Evolutionary conservation across 208 protist species (phyloP).

Genomic region (Leishmania gerbilli): DNA sequence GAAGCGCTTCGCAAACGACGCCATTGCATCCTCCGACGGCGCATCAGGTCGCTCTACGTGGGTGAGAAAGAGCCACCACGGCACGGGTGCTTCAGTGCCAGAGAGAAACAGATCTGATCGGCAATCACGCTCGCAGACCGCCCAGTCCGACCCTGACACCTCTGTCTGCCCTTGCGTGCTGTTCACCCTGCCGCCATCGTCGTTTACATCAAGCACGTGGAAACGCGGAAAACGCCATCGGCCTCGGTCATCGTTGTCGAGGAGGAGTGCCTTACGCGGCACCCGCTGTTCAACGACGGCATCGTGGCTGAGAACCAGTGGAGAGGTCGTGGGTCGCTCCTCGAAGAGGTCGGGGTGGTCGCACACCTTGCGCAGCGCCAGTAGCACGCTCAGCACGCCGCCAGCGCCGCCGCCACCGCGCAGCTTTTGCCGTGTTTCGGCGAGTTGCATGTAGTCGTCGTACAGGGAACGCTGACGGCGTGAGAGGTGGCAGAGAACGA

Average conservation of each 20-base stretch:
- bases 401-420: conserved; percentile 49
- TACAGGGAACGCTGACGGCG: conserved; percentile 95
- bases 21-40: not conserved
- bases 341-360: conserved; percentile 98
- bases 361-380: conserved; percentile 98
- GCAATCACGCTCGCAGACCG: not conserved
- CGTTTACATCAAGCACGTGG: conserved; percentile 32
- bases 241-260: conserved; percentile 29
- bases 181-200: not conserved
- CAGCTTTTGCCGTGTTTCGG: conserved; percentile 72
- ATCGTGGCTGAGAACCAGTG: conserved; percentile 58
- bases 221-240: conserved; percentile 39
- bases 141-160: not conserved
- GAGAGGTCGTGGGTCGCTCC: conserved; percentile 71
- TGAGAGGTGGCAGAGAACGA: conserved; percentile 93
- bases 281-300: conserved; percentile 40
- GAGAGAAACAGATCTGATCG: not conserved
- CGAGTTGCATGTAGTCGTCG: conserved; percentile 97
- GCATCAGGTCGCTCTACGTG: conserved; percentile 1
- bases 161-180: not conserved
- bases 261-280: conserved; percentile 53
- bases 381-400: conserved; percentile 94
- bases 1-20: conserved; percentile 17
- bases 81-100: not conserved
- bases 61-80: conserved; percentile 11